phyloP scores from a whole-genome alignment of 192 early-diverging fungal genomes.

The Dissophora ornata region DNA sequence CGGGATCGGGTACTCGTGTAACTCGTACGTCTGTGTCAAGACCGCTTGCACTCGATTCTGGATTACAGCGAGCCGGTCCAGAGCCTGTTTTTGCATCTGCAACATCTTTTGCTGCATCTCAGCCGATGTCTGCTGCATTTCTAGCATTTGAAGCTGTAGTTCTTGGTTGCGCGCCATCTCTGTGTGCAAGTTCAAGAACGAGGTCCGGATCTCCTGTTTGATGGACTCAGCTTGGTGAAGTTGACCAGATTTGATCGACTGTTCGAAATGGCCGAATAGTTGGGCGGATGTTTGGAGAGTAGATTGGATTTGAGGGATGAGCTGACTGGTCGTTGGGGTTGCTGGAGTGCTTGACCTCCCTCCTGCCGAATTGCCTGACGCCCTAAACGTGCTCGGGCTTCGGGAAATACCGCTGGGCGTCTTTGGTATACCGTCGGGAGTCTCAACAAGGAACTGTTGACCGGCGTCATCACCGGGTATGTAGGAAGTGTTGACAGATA shows the following conservation, averaged over 20 bases:
- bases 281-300: conserved; percentile 21
- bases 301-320: conserved; percentile 12
- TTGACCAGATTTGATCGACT: conserved; percentile 17
- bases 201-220: conserved; percentile 19
- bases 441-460: no score
- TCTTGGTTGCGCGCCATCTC: conserved; percentile 31
- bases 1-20: no score
- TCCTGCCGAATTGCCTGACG: background rate
- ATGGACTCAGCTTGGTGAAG: conserved; percentile 28
- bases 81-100: conserved; percentile 18
- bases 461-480: no score
- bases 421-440: no score
- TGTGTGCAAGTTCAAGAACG: conserved; percentile 6
- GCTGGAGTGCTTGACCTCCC: background rate
- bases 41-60: conserved; percentile 21
- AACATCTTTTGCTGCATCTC: conserved; percentile 28
- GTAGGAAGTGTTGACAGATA: background rate
- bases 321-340: background rate
- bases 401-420: background rate
- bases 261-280: conserved; percentile 24
- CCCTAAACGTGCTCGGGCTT: background rate
- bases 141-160: conserved; percentile 13
- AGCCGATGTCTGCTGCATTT: conserved; percentile 20
- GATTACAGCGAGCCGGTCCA: conserved; percentile 22
- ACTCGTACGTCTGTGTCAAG: conserved; percentile 29